Conservation (phyloP, 805 yeast genomes). For the Zygoascus flipseniorum region DNA sequence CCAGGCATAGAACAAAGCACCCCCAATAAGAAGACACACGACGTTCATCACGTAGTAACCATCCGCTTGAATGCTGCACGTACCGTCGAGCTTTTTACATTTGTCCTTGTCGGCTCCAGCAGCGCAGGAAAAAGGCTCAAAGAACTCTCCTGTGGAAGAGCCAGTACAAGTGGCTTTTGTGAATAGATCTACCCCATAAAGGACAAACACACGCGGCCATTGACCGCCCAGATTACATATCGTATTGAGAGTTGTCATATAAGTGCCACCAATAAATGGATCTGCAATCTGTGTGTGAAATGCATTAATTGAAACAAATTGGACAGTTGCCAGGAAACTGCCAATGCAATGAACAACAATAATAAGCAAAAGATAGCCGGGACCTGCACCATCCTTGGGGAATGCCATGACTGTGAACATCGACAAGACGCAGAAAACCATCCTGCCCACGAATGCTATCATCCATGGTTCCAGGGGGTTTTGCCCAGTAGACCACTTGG, state of each 20-base stretch:
- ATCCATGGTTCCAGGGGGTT: conserved; percentile 78
- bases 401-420: conserved; percentile 63
- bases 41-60: conserved; percentile 79
- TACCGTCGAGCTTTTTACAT: conserved; percentile 51
- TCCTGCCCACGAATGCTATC: conserved; percentile 73
- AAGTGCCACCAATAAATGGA: conserved; percentile 93
- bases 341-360: conserved; percentile 77
- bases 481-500: conserved; percentile 80
- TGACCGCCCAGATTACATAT: conserved; percentile 92
- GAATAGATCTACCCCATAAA: conserved; percentile 70
- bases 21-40: conserved; percentile 62
- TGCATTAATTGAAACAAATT: conserved; percentile 88
- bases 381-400: conserved; percentile 46
- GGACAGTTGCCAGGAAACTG: conserved; percentile 89
- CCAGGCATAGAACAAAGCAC: conserved; percentile 54
- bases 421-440: conserved; percentile 67
- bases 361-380: conserved; percentile 56
- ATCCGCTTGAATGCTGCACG: conserved; percentile 48
- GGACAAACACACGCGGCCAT: conserved; percentile 86
- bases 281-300: conserved; percentile 95
- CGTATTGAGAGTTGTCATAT: conserved; percentile 93
- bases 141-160: conserved; percentile 10
- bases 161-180: conserved; percentile 53
- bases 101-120: conserved; percentile 35
- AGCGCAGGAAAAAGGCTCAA: conserved; percentile 27